Evolutionary conservation across 345 rosid species (phyloP).

Genomic region (Microcos paniculata): DNA sequence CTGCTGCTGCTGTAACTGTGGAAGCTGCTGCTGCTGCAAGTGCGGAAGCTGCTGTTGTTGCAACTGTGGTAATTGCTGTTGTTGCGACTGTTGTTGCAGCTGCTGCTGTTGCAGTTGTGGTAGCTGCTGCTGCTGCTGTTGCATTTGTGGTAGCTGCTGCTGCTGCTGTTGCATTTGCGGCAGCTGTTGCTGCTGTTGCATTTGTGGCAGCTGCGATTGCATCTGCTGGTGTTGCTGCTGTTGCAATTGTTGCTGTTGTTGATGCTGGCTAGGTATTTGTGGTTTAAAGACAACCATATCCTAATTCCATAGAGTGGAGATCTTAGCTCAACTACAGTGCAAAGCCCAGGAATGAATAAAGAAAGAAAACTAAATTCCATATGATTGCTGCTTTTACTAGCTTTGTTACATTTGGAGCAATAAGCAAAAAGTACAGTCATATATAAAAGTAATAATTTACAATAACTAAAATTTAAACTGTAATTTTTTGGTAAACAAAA

Average conservation of each 20-base stretch:
- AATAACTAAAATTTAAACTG: no score
- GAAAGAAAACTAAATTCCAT: not conserved
- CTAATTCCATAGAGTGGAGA: conserved; percentile 30
- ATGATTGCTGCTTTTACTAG: not conserved
- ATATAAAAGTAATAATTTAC: no score
- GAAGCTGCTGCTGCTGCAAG: conserved; percentile 37
- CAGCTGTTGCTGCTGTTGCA: conserved; percentile 33
- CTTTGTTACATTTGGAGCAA: not conserved
- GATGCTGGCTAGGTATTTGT: conserved; percentile 77
- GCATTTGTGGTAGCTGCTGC: conserved; percentile 31
- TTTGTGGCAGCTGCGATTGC: conserved; percentile 33
- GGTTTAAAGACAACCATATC: conserved; percentile 98
- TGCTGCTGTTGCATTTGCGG: conserved; percentile 41
- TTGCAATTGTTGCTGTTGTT: conserved; percentile 34
- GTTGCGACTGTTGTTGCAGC: conserved; percentile 40
- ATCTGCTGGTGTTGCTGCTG: conserved; percentile 42
- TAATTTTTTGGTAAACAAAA: no score
- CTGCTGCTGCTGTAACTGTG: conserved; percentile 25
- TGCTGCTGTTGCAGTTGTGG: conserved; percentile 36
- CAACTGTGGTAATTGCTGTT: conserved; percentile 38
- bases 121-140: conserved; percentile 35
- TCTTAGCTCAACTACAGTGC: not conserved
- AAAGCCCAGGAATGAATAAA: not conserved
- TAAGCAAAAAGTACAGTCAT: not conserved
- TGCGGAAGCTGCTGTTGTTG: conserved; percentile 32